Conservation (phyloP, 2,329 filamentous ascomycete genomes). For the Ustilaginoidea virens region DNA sequence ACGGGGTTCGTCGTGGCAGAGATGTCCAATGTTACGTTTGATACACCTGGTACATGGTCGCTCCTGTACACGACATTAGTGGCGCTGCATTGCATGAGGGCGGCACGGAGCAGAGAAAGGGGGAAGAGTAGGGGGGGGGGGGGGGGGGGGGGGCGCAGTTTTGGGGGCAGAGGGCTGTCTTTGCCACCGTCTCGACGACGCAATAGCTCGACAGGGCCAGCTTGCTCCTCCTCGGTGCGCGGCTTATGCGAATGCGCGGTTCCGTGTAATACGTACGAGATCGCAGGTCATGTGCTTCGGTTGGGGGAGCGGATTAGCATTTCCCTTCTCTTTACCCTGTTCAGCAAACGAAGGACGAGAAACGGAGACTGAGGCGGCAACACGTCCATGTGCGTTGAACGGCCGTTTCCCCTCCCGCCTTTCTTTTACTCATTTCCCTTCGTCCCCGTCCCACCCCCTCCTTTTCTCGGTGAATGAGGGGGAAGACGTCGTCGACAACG, state of each 20-base stretch:
- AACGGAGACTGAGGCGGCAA: not conserved
- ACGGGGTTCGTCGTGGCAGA: constrained; percentile 94
- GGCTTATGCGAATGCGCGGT: too few species aligned
- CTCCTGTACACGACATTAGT: constrained; percentile 42
- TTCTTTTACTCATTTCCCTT: not conserved
- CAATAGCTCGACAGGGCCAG: too few species aligned
- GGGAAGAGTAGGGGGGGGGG: not conserved
- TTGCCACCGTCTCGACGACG: not conserved
- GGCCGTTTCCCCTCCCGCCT: too few species aligned
- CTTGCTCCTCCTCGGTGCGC: constrained; percentile 1
- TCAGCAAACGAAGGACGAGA: not conserved
- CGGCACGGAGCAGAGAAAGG: constrained; percentile 2
- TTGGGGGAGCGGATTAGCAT: constrained; percentile 8
- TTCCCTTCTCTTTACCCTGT: not conserved
- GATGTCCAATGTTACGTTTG: constrained; percentile 95
- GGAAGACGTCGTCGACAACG: not conserved
- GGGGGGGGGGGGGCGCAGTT: not conserved
- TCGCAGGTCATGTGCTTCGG: constrained; percentile 81
- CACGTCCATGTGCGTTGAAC: not conserved
- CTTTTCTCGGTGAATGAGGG: too few species aligned
- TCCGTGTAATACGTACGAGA: constrained; percentile 46
- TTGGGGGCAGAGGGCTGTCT: not conserved
- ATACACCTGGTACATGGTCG: constrained; percentile 94
- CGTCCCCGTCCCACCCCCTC: too few species aligned
- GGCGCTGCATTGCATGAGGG: constrained; percentile 6